A percentile compares a stretch with the other conserved stretches of the same genome.
phyloP scores from a whole-genome alignment of 2,329 filamentous ascomycete genomes.

The Fusarium praegraminearum region DNA sequence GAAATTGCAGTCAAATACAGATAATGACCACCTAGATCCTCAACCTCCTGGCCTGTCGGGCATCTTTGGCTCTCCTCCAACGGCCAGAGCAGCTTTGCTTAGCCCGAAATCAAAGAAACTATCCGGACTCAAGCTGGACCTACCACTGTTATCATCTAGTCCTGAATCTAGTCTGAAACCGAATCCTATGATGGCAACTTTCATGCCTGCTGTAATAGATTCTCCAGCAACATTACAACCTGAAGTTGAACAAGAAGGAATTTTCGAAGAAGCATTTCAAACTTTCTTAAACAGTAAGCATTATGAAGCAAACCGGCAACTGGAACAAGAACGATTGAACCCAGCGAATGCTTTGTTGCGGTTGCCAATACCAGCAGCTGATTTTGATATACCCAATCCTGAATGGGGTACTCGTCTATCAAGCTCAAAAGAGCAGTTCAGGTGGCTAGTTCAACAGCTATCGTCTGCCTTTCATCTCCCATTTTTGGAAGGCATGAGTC shows the following conservation, averaged over 20 bases:
- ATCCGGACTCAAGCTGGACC: conserved; percentile 38
- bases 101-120: background rate
- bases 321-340: conserved; percentile 50
- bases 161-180: conserved; percentile 5
- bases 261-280: conserved; percentile 46
- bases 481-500: background rate
- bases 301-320: conserved; percentile 8
- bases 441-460: conserved; percentile 39
- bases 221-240: background rate
- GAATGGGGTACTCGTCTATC: conserved; percentile 41
- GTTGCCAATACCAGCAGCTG: conserved; percentile 47
- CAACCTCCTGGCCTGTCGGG: conserved; percentile 26
- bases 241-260: background rate
- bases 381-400: conserved; percentile 44
- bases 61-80: conserved; percentile 31
- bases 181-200: background rate
- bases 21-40: conserved; percentile 37
- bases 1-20: conserved; percentile 17
- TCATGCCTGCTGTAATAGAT: background rate
- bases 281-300: conserved; percentile 36
- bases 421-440: conserved; percentile 43
- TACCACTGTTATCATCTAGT: conserved; percentile 41
- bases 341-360: conserved; percentile 44
- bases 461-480: conserved; percentile 10
- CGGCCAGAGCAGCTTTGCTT: conserved; percentile 3